Evolutionary conservation across 768 basidiomycete genomes (phyloP).

Genomic region (Lenzites betulinus): DNA sequence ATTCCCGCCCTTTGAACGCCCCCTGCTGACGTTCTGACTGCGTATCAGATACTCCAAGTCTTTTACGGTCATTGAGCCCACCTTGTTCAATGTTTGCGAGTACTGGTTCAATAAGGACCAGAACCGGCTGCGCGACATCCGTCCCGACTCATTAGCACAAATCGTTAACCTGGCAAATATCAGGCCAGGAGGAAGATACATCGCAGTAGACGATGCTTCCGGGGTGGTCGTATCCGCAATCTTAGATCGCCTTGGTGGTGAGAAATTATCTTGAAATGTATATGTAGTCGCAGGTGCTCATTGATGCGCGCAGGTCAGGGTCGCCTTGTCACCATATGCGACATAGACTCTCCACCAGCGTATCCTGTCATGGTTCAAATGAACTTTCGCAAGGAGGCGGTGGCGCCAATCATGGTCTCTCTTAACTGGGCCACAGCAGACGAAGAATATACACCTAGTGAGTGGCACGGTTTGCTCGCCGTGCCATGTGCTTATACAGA

Average conservation of each 20-base stretch:
- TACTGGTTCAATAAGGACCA: constrained; percentile 90
- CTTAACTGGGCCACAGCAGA: constrained; percentile 93
- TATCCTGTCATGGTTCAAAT: constrained; percentile 81
- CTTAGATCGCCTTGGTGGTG: constrained; percentile 85
- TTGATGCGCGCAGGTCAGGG: constrained; percentile 61
- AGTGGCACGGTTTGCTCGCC: constrained; percentile 24
- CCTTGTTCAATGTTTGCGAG: constrained; percentile 82
- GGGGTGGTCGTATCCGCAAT: constrained; percentile 86
- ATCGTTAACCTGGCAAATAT: constrained; percentile 83
- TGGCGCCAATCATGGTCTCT: constrained; percentile 58
- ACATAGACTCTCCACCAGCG: constrained; percentile 90
- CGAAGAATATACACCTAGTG: constrained; percentile 71
- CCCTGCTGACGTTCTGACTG: background rate
- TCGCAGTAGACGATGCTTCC: constrained; percentile 91
- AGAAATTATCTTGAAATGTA: constrained; percentile 14
- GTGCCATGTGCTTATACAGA: too few relatives aligned
- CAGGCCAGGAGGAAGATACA: constrained; percentile 81
- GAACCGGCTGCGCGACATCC: constrained; percentile 76
- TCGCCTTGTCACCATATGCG: constrained; percentile 79
- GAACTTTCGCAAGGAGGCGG: constrained; percentile 71
- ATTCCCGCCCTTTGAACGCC: background rate
- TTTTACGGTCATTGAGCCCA: constrained; percentile 87
- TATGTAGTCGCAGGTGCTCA: background rate
- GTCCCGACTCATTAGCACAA: constrained; percentile 87
- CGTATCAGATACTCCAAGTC: constrained; percentile 75